Evolutionary conservation across 1,139 yeast genomes (phyloP).

Genomic region (Pichia sp.): DNA sequence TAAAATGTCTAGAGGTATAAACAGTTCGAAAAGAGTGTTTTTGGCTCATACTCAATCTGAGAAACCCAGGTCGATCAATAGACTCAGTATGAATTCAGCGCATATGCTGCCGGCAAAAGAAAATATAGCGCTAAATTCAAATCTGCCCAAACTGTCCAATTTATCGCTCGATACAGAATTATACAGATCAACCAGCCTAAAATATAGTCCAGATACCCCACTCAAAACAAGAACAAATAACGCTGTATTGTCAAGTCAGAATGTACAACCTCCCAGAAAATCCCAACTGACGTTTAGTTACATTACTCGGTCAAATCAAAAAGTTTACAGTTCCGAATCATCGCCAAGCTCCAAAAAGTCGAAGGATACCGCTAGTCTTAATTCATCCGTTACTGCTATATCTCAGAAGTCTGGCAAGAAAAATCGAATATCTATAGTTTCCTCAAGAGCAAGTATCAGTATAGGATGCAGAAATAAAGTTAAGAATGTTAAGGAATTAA

Average conservation of each 20-base stretch:
- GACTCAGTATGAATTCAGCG: background rate
- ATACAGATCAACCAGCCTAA: constrained; percentile 9
- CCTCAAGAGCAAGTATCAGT: no score
- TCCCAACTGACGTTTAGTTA: constrained; percentile 1
- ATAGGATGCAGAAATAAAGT: no score
- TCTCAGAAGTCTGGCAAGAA: no score
- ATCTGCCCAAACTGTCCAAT: background rate
- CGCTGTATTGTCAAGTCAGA: background rate
- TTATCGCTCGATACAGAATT: constrained; percentile 4
- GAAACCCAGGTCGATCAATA: background rate
- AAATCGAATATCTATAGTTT: no score
- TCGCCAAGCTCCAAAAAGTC: background rate
- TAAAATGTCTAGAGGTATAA: background rate
- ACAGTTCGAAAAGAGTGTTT: constrained; percentile 1
- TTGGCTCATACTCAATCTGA: background rate
- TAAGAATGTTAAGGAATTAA: no score
- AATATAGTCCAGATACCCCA: background rate
- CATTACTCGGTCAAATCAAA: background rate
- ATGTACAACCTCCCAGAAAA: background rate
- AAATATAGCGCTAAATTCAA: background rate
- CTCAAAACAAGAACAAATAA: background rate
- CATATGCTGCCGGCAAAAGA: background rate
- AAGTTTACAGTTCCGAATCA: background rate
- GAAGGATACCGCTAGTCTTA: background rate
- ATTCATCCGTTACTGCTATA: background rate